Conservation (phyloP, 2,329 filamentous ascomycete genomes). For the Gliomastix tumulicola region DNA sequence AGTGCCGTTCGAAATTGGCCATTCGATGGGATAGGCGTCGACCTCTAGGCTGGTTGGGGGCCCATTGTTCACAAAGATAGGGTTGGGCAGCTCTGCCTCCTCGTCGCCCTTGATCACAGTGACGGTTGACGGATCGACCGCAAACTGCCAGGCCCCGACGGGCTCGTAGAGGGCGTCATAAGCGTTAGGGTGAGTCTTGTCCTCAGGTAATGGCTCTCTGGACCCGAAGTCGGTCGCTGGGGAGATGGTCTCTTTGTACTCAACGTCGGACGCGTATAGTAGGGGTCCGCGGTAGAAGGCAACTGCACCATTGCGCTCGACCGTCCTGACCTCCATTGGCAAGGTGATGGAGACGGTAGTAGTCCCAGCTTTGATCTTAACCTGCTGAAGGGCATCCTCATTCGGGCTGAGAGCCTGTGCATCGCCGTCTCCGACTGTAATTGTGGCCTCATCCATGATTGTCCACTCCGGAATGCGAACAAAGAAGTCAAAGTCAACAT, state of each 20-base stretch:
- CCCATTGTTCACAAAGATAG: constrained; percentile 7
- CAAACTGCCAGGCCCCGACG: constrained; percentile 16
- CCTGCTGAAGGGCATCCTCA: not conserved
- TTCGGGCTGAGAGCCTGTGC: not conserved
- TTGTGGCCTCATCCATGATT: not conserved
- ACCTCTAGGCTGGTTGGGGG: constrained; percentile 21
- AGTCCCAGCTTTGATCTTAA: constrained; percentile 3
- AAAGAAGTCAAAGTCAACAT: constrained; percentile 12
- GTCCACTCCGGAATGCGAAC: constrained; percentile 14
- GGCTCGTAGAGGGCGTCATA: constrained; percentile 21
- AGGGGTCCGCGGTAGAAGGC: constrained; percentile 30
- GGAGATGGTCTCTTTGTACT: constrained; percentile 9
- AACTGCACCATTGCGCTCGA: constrained; percentile 21
- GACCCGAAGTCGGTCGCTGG: constrained; percentile 10
- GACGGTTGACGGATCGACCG: constrained; percentile 5
- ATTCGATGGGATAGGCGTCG: constrained; percentile 22
- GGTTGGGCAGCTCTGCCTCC: constrained; percentile 15
- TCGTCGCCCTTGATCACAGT: constrained; percentile 7
- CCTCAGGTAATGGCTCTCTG: constrained; percentile 7
- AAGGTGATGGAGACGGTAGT: constrained; percentile 9
- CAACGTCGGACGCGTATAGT: constrained; percentile 28
- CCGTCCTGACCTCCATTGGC: constrained; percentile 5
- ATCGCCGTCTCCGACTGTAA: not conserved
- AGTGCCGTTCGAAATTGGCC: constrained; percentile 10
- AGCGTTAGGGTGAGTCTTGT: constrained; percentile 12